Conservation (phyloP, 805 yeast species). For the Candida multigemmis region DNA sequence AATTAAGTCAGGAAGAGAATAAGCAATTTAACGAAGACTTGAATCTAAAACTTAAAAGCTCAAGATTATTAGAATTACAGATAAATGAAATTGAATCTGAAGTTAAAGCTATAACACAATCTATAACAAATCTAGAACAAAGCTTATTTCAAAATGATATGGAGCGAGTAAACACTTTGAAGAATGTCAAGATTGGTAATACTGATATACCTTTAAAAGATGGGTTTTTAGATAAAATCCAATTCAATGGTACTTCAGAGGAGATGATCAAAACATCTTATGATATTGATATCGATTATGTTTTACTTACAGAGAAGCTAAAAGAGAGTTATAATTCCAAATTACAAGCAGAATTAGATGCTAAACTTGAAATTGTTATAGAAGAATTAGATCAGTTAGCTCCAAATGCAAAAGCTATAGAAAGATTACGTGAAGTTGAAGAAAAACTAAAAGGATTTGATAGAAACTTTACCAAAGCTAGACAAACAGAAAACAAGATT, state of each 20-base stretch:
- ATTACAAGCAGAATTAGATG: constrained; percentile 27
- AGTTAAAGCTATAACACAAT: constrained; percentile 16
- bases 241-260: constrained; percentile 44
- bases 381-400: constrained; percentile 42
- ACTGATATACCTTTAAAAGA: constrained; percentile 52
- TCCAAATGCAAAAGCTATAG: constrained; percentile 79
- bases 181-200: constrained; percentile 68
- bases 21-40: constrained; percentile 4
- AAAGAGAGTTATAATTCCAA: constrained; percentile 31
- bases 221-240: constrained; percentile 53
- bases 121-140: constrained; percentile 38
- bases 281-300: constrained; percentile 48
- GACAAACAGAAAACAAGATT: constrained; percentile 49
- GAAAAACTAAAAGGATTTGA: constrained; percentile 52
- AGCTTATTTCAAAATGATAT: constrained; percentile 42
- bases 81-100: constrained; percentile 31
- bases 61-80: constrained; percentile 20
- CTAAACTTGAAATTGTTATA: constrained; percentile 20
- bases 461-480: constrained; percentile 51
- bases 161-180: constrained; percentile 51
- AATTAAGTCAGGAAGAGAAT: constrained; percentile 13
- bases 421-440: constrained; percentile 64
- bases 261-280: constrained; percentile 32
- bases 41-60: constrained; percentile 11
- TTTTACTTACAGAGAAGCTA: constrained; percentile 32